These are phyloP conservation scores for Dryas alaskensis DNA, from an alignment of 306 rosid genomes.

Conservation along the genomic window DNA sequence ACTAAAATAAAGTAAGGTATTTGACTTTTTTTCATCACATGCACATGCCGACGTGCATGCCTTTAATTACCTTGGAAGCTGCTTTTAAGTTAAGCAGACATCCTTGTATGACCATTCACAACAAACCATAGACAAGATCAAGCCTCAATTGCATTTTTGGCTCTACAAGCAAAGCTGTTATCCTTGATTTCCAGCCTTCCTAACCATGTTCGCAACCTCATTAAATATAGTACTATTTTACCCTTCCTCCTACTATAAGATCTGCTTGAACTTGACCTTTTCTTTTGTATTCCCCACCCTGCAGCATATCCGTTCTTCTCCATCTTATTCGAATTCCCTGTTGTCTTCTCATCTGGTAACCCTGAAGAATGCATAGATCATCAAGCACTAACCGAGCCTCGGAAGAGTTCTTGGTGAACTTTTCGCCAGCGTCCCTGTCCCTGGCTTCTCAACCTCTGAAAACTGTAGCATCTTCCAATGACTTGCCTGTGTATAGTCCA, in stretches of 20 bases:
- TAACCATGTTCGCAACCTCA: not conserved
- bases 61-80: constrained; percentile 21
- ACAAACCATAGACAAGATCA: no score
- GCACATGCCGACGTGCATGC: constrained; percentile 21
- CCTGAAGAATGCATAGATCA: constrained; percentile 36
- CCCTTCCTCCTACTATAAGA: constrained; percentile 3
- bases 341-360: not conserved
- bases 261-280: not conserved
- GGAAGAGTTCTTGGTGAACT: constrained; percentile 39
- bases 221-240: not conserved
- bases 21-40: constrained; percentile 24
- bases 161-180: constrained; percentile 25
- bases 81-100: constrained; percentile 2
- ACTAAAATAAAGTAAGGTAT: not conserved
- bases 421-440: constrained; percentile 8
- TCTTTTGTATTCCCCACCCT: not conserved
- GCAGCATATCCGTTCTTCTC: not conserved
- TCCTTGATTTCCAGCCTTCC: constrained; percentile 25
- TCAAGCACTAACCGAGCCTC: constrained; percentile 36
- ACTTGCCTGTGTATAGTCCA: constrained; percentile 44
- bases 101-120: not conserved
- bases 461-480: constrained; percentile 28
- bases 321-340: not conserved
- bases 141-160: constrained; percentile 6
- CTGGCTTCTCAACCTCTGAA: constrained; percentile 30